A percentile compares a stretch with the other conserved stretches of the same genome.
Conservation (phyloP, 106 monocot genomes). For the Platanthera guangdongensis region DNA sequence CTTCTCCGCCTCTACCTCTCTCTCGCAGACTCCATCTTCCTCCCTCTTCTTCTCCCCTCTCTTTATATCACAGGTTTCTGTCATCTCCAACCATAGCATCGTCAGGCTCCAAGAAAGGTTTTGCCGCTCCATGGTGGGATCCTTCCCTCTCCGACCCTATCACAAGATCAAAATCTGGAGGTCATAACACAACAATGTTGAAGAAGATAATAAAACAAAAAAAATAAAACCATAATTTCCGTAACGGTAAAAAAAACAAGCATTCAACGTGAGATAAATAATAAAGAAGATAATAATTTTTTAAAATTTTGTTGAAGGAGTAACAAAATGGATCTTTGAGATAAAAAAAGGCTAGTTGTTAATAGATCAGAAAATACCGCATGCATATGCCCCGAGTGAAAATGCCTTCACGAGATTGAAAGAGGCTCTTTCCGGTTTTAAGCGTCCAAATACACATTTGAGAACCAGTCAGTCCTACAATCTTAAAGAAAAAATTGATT, state of each 20-base stretch:
- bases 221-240: background rate
- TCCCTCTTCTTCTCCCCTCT: no score
- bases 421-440: slow-evolving; percentile 47
- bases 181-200: background rate
- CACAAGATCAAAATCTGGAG: no score
- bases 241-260: background rate
- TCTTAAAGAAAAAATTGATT: slow-evolving; percentile 26
- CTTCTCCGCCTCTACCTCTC: no score
- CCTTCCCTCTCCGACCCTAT: no score
- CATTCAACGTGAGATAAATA: background rate
- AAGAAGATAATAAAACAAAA: background rate
- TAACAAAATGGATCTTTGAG: background rate
- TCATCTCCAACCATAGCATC: no score
- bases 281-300: background rate
- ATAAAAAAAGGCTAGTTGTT: background rate
- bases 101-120: no score
- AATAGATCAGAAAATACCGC: slow-evolving; percentile 32
- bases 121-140: no score
- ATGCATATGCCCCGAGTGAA: slow-evolving; percentile 60
- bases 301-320: background rate
- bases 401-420: slow-evolving; percentile 41
- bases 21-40: no score
- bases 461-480: slow-evolving; percentile 70
- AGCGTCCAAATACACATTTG: slow-evolving; percentile 79
- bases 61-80: no score